Percentiles rank a stretch among this genome's conserved stretches.
phyloP scores from a whole-genome alignment of 2,329 filamentous ascomycete species.

The Epichloe festucae region DNA sequence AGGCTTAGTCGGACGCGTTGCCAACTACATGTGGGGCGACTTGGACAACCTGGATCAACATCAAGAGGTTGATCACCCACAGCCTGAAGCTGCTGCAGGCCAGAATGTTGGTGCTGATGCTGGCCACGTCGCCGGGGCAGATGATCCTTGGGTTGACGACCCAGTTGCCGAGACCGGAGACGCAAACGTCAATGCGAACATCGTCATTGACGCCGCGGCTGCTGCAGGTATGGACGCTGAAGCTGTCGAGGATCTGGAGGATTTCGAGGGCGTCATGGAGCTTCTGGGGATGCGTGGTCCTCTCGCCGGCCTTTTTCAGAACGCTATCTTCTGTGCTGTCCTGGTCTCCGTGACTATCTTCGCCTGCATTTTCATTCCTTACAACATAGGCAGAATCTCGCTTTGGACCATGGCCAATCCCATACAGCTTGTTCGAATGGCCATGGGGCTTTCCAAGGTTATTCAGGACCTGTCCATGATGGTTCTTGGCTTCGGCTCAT shows the following conservation, averaged over 20 bases:
- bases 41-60: constrained; percentile 36
- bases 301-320: constrained; percentile 79
- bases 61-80: constrained; percentile 15
- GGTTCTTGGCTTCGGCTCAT: constrained; percentile 41
- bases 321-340: constrained; percentile 85
- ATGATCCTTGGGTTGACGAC: constrained; percentile 11
- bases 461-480: constrained; percentile 65
- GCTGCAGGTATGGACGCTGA: constrained; percentile 60
- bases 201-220: constrained; percentile 24
- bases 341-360: constrained; percentile 80
- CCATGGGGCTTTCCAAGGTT: constrained; percentile 65
- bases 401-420: constrained; percentile 72
- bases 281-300: constrained; percentile 94
- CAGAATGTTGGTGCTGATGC: constrained; percentile 23
- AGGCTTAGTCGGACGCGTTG: constrained; percentile 24
- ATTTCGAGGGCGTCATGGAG: constrained; percentile 92
- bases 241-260: constrained; percentile 74
- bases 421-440: constrained; percentile 56
- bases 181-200: constrained; percentile 18
- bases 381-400: constrained; percentile 77
- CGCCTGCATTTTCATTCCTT: constrained; percentile 78
- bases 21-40: constrained; percentile 51
- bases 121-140: constrained; percentile 49
- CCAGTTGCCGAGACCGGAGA: constrained; percentile 20
- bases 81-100: constrained; percentile 13